Evolutionary conservation across 140 eudicot species (phyloP), one percentile per base, ranked within the genome.

Genomic region (Oenanthe javanica): DNA sequence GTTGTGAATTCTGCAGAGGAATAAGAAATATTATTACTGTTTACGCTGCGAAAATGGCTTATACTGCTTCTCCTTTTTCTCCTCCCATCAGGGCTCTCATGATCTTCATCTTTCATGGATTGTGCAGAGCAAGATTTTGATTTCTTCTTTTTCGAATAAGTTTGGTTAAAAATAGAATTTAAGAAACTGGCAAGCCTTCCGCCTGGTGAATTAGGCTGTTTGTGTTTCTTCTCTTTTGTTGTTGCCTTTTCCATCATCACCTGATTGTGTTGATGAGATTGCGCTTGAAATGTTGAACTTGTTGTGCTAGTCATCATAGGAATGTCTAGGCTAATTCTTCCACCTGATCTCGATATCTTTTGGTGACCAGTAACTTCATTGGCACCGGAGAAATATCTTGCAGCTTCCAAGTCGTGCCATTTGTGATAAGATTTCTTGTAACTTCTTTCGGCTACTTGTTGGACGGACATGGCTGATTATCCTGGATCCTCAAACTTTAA

Each of bases 201-300:
- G 45, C 99, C 99, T 2, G 99, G 99, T 4, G 99, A 95, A 84
- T 96, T 91, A 43, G 99, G 97, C 73, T 92, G 97, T 77, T 95
- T 90, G 83, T 79, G 63, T 78, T 88, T 88, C 83, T 90, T 95
- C 80, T 90, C 91, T 80, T 87, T 87, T 81, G 67, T 75, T 67
- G 78, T n/a, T 10, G 83, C 84, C 79, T 87, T 88, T 72, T 92
- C 88, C 49, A 66, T 72, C 42, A 78, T 21, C 7, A 4, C 77
- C 3, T 43, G 77, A 45, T 45, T 45, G 13, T 46, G 10, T 31
- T 31, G 78, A 23, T 43, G 78, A 45, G n/a, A 63, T 81, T 89
- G 89, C 9, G 90, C 49, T 47, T 88, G 85, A 50, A 83, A 45
- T 9, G 54, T 18, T 11, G 78, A 46, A 47, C 40, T 47, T 74